Conservation (phyloP, 2,329 filamentous ascomycete genomes). For the Epichloe gansuensis region DNA sequence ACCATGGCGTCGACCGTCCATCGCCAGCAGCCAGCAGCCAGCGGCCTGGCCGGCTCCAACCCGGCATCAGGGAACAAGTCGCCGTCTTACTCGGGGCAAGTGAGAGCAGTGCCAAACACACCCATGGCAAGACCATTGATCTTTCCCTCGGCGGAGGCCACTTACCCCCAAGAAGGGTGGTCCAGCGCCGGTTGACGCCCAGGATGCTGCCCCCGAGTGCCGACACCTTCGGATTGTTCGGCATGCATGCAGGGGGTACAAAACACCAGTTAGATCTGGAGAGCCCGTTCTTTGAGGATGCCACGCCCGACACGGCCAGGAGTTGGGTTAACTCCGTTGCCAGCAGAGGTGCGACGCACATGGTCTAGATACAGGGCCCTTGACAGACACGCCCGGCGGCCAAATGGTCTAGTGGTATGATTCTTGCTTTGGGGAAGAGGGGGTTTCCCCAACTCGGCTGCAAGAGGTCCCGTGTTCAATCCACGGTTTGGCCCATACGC, state of each 20-base stretch:
- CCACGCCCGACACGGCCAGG: too few relatives aligned
- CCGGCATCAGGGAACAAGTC: conserved; percentile 38
- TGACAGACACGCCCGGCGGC: too few relatives aligned
- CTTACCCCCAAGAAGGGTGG: conserved; percentile 59
- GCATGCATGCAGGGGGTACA: conserved; percentile 6
- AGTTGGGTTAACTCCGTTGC: too few relatives aligned
- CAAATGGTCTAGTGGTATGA: conserved; percentile 24
- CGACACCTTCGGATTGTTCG: conserved; percentile 56
- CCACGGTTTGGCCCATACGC: conserved; percentile 15
- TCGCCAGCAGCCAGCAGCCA: conserved; percentile 13
- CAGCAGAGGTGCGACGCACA: not conserved
- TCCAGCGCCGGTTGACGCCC: conserved; percentile 35
- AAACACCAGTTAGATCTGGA: too few relatives aligned
- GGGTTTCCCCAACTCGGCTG: conserved; percentile 7
- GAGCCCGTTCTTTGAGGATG: too few relatives aligned
- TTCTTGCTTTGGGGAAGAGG: conserved; percentile 19
- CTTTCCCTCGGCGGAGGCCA: conserved; percentile 59
- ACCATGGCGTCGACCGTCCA: conserved; percentile 1
- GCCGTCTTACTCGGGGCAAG: conserved; percentile 54
- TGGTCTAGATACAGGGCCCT: too few relatives aligned
- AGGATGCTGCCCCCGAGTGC: conserved; percentile 19
- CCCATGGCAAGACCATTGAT: conserved; percentile 58
- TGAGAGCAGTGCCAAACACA: conserved; percentile 43
- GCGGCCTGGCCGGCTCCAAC: conserved; percentile 29
- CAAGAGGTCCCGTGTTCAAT: conserved; percentile 24